Base-by-base conservation (phyloP, 176 grass and related monocot species). In the Phoenix dactylifera region DNA sequence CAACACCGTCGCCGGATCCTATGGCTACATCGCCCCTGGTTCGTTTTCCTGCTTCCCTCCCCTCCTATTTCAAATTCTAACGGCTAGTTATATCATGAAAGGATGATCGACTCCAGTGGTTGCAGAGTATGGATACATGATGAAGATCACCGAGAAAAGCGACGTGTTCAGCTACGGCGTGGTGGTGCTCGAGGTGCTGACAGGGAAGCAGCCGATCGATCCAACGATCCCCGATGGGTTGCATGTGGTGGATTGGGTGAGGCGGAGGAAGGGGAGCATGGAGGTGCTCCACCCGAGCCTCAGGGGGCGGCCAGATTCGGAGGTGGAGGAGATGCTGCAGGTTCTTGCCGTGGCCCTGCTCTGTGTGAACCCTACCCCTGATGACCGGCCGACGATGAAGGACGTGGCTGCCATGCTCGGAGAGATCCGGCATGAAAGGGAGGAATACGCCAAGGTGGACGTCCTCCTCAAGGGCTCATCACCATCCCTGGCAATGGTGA, bases 121-220 rank as follows among this genome's bases (percentile, higher is more conserved):
- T 82, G 69, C 81, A 97, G 93, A 98, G 73, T 98, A 98, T 2
- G 93, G 93, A 2, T 98, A 98, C 72, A 98, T 92, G 93, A 76
- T 86, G 73, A 98, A 92, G 84, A 98, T 98, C 26, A 98, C 93
- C 0, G 84, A 91, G 63, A 98, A 98, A 70, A 98, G 87, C 63
- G 93, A 98, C 16, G 93, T 98, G 50, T 98, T 92, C 73, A 98
- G 93, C 76, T 98, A 88, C 16, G 93, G 93, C 4, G 93, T 98
- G 69, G 93, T 98, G 71, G 84, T 97, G 69, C 72, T 97, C 29
- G 93, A 97, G 81, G 93, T 97, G 63, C 60, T 97, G 16, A 97
- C 93, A 0, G 93, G 93, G 15, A 97, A 97, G 73, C 87, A 97
- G 63, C 93, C 93, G 9, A 97, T 91, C 6, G 87, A 97, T 74